phyloP scores from a whole-genome alignment of 1,284 basidiomycete genomes.

The Pseudozyma tsukubaensis region DNA sequence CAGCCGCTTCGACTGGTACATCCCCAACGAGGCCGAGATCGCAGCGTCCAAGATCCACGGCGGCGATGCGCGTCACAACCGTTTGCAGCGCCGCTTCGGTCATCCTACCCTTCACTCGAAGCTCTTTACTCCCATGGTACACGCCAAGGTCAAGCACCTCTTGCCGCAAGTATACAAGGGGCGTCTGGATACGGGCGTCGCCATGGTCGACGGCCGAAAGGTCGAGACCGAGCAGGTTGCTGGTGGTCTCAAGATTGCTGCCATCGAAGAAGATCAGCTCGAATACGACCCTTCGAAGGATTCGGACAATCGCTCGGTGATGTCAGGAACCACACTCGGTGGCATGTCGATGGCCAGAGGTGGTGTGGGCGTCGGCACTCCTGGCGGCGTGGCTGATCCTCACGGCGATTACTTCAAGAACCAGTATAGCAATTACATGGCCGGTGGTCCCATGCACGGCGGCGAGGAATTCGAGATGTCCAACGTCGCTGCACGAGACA shows the following conservation, averaged over 20 bases:
- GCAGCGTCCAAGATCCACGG: constrained; percentile 53
- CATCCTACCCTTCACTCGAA: constrained; percentile 64
- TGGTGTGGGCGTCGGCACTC: constrained; percentile 32
- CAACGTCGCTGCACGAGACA: constrained; percentile 45
- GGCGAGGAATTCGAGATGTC: constrained; percentile 61
- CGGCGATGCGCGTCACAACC: constrained; percentile 59
- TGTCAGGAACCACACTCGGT: constrained; percentile 62
- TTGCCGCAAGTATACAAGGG: constrained; percentile 63
- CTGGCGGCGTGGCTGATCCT: constrained; percentile 21
- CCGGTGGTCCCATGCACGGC: constrained; percentile 34
- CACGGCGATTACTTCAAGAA: constrained; percentile 53
- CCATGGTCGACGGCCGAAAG: constrained; percentile 55
- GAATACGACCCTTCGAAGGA: constrained; percentile 63
- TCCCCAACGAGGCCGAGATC: constrained; percentile 60
- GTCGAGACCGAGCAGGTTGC: constrained; percentile 54
- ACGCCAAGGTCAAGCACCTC: constrained; percentile 60
- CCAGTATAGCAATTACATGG: constrained; percentile 59
- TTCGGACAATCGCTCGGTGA: constrained; percentile 57
- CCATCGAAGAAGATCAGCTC: constrained; percentile 63
- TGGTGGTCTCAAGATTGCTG: constrained; percentile 62
- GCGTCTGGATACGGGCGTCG: constrained; percentile 43
- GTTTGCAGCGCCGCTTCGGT: constrained; percentile 66
- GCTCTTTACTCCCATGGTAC: constrained; percentile 65
- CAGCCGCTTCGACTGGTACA: constrained; percentile 64
- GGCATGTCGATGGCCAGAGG: constrained; percentile 30